Evolutionary conservation across 1,284 basidiomycete genomes (phyloP).

Genomic region (Inonotus obliquus): DNA sequence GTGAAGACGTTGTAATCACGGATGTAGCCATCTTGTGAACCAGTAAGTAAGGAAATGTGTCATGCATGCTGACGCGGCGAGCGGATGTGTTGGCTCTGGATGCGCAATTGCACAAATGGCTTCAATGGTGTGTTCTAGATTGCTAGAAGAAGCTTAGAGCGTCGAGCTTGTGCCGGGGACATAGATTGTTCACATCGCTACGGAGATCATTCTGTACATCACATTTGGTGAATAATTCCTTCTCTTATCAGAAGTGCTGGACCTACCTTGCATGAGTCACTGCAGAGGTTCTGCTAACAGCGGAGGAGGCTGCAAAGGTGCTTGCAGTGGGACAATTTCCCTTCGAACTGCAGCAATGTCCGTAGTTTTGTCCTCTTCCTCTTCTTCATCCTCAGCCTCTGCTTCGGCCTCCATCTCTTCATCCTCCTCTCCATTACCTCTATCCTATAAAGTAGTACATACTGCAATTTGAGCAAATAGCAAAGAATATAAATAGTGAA

Average conservation of each 20-base stretch:
- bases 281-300: background rate
- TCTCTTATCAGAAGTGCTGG: constrained; percentile 6
- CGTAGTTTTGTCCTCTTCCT: constrained; percentile 22
- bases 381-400: constrained; percentile 25
- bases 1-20: constrained; percentile 90
- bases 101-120: constrained; percentile 91
- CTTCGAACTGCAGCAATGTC: constrained; percentile 17
- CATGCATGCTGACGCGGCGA: constrained; percentile 84
- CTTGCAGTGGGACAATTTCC: constrained; percentile 22
- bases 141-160: constrained; percentile 28
- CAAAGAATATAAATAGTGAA: background rate
- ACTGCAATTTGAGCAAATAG: background rate
- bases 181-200: constrained; percentile 45
- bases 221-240: background rate
- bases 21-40: constrained; percentile 91
- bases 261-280: constrained; percentile 17
- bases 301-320: constrained; percentile 26
- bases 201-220: constrained; percentile 16
- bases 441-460: constrained; percentile 45
- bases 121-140: constrained; percentile 65
- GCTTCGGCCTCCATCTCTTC: constrained; percentile 30
- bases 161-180: constrained; percentile 56
- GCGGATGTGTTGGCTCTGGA: constrained; percentile 80
- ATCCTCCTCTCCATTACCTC: constrained; percentile 44
- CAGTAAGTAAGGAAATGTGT: constrained; percentile 87